Evolutionary conservation across 2,329 filamentous ascomycete genomes (phyloP).

Genomic region (Aspergillus ustus): DNA sequence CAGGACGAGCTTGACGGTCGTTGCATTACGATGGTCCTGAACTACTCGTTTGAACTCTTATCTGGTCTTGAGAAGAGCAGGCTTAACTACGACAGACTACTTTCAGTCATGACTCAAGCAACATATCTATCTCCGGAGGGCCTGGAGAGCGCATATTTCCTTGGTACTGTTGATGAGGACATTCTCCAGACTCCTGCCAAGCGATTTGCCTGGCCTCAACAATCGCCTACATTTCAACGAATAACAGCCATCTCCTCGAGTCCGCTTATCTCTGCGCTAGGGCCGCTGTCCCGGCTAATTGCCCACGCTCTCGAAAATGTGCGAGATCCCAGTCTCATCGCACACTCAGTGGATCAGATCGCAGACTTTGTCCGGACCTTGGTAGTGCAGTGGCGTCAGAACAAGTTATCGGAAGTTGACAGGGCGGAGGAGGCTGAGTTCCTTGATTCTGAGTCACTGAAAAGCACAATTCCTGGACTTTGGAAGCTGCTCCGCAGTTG

Average conservation of each 20-base stretch:
- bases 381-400: conserved; percentile 73
- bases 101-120: conserved; percentile 71
- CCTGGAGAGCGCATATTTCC: conserved; percentile 75
- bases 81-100: conserved; percentile 69
- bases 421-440: conserved; percentile 65
- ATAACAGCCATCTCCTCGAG: conserved; percentile 61
- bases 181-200: conserved; percentile 59
- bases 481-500: conserved; percentile 77
- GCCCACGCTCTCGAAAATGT: conserved; percentile 65
- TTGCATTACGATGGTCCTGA: conserved; percentile 71
- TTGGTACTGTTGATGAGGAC: conserved; percentile 71
- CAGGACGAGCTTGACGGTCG: conserved; percentile 55
- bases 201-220: conserved; percentile 68
- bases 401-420: conserved; percentile 75
- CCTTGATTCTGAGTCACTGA: conserved; percentile 68
- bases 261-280: conserved; percentile 64
- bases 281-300: conserved; percentile 66
- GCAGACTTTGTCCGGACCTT: conserved; percentile 69
- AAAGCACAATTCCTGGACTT: conserved; percentile 70
- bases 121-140: conserved; percentile 73
- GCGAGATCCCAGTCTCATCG: conserved; percentile 48
- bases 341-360: conserved; percentile 62
- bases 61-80: conserved; percentile 62
- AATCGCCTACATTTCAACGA: conserved; percentile 62
- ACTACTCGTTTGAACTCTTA: conserved; percentile 75